These are phyloP conservation scores for Drosera capensis DNA, from an alignment of 148 eudicot genomes.

Conservation along the genomic window DNA sequence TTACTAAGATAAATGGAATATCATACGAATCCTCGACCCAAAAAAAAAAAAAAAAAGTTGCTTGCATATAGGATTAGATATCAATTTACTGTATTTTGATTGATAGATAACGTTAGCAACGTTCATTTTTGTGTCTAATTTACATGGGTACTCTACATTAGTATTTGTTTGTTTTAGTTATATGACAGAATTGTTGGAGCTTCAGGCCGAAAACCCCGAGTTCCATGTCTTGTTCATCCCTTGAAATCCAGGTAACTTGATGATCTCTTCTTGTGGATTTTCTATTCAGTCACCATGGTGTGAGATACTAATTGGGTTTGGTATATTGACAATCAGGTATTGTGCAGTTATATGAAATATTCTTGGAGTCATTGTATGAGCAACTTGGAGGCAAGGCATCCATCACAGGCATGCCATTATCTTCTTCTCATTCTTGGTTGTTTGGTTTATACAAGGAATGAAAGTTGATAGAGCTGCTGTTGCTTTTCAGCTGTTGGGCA, in stretches of 20 bases:
- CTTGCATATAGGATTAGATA: too few species aligned
- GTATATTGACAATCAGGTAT: conserved; percentile 27
- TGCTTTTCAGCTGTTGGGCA: conserved; percentile 70
- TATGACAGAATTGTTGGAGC: conserved; percentile 63
- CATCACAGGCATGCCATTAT: conserved; percentile 52
- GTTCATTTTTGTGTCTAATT: too few species aligned
- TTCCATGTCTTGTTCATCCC: conserved; percentile 65
- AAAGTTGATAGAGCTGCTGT: conserved; percentile 14
- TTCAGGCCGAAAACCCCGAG: conserved; percentile 39
- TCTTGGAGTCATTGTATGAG: conserved; percentile 69
- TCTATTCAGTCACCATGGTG: neutral
- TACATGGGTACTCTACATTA: too few species aligned
- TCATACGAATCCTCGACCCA: too few species aligned
- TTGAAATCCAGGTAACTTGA: conserved; percentile 71
- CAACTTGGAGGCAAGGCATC: conserved; percentile 64
- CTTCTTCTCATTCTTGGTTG: conserved; percentile 1
- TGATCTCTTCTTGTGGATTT: neutral
- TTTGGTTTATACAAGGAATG: neutral
- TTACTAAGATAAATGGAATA: too few species aligned
- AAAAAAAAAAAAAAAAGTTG: too few species aligned
- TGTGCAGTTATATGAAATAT: conserved; percentile 54
- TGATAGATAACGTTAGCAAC: too few species aligned
- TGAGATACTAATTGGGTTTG: neutral
- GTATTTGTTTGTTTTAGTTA: too few species aligned
- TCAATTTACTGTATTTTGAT: too few species aligned